Evolutionary conservation across 352 stramenopile genomes (phyloP).

Genomic region (Phytopythium chamaehyphon): DNA sequence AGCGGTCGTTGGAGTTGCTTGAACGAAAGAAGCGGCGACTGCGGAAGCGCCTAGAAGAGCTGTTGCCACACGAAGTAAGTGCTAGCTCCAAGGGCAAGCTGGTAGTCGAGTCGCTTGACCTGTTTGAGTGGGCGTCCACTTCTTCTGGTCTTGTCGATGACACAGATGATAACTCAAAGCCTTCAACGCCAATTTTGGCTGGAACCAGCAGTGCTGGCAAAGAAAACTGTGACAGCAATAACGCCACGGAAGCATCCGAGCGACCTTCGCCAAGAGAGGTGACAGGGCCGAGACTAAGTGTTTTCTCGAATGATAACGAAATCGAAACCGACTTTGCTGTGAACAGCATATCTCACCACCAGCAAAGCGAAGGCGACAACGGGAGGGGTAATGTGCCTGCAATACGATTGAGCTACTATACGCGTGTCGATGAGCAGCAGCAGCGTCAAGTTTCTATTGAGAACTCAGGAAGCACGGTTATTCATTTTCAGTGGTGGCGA

Average conservation of each 20-base stretch:
- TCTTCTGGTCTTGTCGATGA: not conserved
- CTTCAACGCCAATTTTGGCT: not conserved
- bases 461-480: conserved; percentile 47
- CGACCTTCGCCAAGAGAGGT: not conserved
- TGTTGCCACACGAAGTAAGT: conserved; percentile 66
- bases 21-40: conserved; percentile 57
- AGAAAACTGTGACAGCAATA: conserved; percentile 9
- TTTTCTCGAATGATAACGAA: conserved; percentile 7
- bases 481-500: conserved; percentile 62
- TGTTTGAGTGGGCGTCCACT: conserved; percentile 67
- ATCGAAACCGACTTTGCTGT: conserved; percentile 3
- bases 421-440: conserved; percentile 31
- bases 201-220: not conserved
- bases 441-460: conserved; percentile 31
- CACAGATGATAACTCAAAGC: conserved; percentile 4
- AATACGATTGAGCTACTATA: conserved; percentile 43
- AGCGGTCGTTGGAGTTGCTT: conserved; percentile 46
- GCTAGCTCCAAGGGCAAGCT: conserved; percentile 41
- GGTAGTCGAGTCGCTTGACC: conserved; percentile 46
- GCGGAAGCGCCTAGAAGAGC: conserved; percentile 57
- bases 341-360: not conserved
- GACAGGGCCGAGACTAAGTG: conserved; percentile 7
- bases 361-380: not conserved
- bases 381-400: conserved; percentile 1
- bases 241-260: not conserved